phyloP scores from a whole-genome alignment of 805 yeast genomes.

The Candida jianshihensis region DNA sequence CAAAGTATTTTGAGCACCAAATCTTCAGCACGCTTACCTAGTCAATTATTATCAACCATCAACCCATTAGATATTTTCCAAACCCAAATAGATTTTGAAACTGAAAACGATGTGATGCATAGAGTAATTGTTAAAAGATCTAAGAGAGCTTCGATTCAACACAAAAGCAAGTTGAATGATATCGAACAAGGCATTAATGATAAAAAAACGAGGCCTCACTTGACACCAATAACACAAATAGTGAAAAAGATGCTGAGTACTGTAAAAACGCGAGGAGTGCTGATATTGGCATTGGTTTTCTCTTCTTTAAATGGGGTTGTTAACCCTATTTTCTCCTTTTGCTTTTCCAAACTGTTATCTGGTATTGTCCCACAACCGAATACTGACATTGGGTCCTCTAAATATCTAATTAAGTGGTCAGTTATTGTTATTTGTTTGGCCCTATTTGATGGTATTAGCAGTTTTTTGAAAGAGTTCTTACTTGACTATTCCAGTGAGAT shows the following conservation, averaged over 20 bases:
- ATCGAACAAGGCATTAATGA: slow-evolving; percentile 3
- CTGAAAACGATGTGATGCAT: neutral
- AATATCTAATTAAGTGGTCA: slow-evolving; percentile 56
- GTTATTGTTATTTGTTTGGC: slow-evolving; percentile 57
- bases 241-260: slow-evolving; percentile 24
- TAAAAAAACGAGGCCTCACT: slow-evolving; percentile 14
- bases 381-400: slow-evolving; percentile 25
- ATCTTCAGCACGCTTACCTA: slow-evolving; percentile 11
- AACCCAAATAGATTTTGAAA: slow-evolving; percentile 5
- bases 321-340: slow-evolving; percentile 73
- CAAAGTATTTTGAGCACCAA: neutral
- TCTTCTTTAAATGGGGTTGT: slow-evolving; percentile 54
- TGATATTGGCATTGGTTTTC: slow-evolving; percentile 44
- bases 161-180: too few species aligned
- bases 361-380: slow-evolving; percentile 48
- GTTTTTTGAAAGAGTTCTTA: slow-evolving; percentile 42
- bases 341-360: slow-evolving; percentile 61
- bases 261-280: slow-evolving; percentile 19
- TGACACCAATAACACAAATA: slow-evolving; percentile 23
- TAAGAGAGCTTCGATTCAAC: neutral
- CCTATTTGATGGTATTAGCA: slow-evolving; percentile 48
- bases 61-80: too few species aligned
- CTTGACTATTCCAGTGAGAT: slow-evolving; percentile 57
- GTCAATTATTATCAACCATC: slow-evolving; percentile 13
- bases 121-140: neutral